phyloP scores from a whole-genome alignment of 495 filamentous ascomycete species.

The Amniculicola lignicola region DNA sequence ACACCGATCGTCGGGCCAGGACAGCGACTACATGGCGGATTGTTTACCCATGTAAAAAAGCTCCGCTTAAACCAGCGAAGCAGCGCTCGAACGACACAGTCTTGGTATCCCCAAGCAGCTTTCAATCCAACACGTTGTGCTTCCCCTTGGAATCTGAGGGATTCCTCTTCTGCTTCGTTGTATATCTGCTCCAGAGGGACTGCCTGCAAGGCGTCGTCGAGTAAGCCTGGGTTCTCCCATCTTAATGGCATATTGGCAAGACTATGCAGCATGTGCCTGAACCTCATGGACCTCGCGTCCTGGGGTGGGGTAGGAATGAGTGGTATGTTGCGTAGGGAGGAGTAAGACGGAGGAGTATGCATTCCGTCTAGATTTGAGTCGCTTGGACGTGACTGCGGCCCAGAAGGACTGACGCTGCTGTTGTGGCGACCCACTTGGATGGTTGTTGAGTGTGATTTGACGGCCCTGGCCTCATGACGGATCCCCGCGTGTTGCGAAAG shows the following conservation, averaged over 20 bases:
- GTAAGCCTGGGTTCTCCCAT: constrained; percentile 92
- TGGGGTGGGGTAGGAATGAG: constrained; percentile 72
- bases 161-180: constrained; percentile 87
- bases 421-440: constrained; percentile 45
- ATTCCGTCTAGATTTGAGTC: constrained; percentile 43
- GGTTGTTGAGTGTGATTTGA: constrained; percentile 65
- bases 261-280: constrained; percentile 74
- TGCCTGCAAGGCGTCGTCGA: constrained; percentile 82
- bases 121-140: constrained; percentile 77
- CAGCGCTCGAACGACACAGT: constrained; percentile 88
- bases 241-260: constrained; percentile 79
- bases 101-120: constrained; percentile 95
- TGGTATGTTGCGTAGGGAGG: constrained; percentile 68
- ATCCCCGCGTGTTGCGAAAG: constrained; percentile 57
- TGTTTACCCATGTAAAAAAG: constrained; percentile 96
- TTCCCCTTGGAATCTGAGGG: constrained; percentile 74
- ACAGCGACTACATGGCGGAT: constrained; percentile 78
- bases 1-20: constrained; percentile 72
- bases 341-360: constrained; percentile 54
- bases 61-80: constrained; percentile 87
- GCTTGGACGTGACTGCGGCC: constrained; percentile 53
- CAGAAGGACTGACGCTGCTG: too few relatives aligned
- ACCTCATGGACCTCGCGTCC: constrained; percentile 71
- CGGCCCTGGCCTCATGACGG: too few relatives aligned
- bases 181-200: constrained; percentile 89